Evolutionary conservation across 495 filamentous ascomycete genomes (phyloP).

Genomic region (Geopyxis carbonaria): DNA sequence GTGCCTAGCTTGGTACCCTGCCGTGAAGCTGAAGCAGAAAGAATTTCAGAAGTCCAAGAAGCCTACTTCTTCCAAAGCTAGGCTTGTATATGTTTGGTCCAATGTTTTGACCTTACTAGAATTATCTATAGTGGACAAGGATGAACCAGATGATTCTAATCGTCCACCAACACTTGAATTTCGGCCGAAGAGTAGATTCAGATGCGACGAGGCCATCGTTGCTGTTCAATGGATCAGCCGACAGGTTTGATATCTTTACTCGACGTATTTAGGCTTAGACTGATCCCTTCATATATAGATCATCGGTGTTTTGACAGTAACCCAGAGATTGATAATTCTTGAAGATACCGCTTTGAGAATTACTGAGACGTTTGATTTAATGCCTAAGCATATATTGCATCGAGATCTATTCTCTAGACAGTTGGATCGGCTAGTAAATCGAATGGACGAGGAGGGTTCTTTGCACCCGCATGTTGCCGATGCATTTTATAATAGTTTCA

Average conservation of each 20-base stretch:
- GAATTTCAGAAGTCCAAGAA: constrained; percentile 34
- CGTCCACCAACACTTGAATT: constrained; percentile 66
- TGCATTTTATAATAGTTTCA: constrained; percentile 95
- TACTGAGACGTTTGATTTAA: constrained; percentile 84
- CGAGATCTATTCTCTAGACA: constrained; percentile 72
- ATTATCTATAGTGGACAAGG: constrained; percentile 42
- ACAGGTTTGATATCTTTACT: constrained; percentile 34
- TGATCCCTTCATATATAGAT: constrained; percentile 29
- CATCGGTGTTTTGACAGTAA: constrained; percentile 76
- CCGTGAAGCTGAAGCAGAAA: constrained; percentile 71
- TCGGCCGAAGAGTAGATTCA: constrained; percentile 72
- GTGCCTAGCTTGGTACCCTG: constrained; percentile 92
- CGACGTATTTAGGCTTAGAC: constrained; percentile 2
- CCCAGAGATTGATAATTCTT: constrained; percentile 77
- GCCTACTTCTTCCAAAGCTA: constrained; percentile 44
- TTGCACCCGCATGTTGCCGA: constrained; percentile 93
- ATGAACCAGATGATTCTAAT: constrained; percentile 45
- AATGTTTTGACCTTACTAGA: constrained; percentile 87
- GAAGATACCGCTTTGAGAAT: constrained; percentile 77
- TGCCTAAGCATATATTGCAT: constrained; percentile 85
- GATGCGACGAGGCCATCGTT: constrained; percentile 85
- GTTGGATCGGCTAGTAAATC: constrained; percentile 66
- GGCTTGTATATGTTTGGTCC: constrained; percentile 97
- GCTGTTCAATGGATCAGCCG: constrained; percentile 93
- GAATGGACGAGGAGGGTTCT: constrained; percentile 68